phyloP scores from a whole-genome alignment of 305 asterid genomes.

The Withania somnifera region DNA sequence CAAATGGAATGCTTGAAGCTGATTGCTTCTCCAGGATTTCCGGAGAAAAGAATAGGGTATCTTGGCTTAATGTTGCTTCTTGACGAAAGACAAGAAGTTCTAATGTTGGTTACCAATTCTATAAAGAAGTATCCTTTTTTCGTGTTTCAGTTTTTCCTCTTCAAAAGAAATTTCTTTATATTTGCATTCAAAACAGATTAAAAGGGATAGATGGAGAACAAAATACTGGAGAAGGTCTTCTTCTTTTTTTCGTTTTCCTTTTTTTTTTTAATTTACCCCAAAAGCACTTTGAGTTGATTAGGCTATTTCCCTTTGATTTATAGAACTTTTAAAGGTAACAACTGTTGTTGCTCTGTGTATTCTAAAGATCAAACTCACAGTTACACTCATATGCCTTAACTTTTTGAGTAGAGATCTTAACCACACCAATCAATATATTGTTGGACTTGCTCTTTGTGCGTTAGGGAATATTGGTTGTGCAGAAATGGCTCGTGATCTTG shows the following conservation, averaged over 20 bases:
- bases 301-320: neutral
- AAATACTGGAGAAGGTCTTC: neutral
- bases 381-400: constrained; percentile 34
- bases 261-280: neutral
- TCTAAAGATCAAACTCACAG: neutral
- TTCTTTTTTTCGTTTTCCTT: neutral
- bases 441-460: constrained; percentile 99
- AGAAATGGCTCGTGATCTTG: constrained; percentile 99
- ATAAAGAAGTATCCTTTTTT: constrained; percentile 76
- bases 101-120: constrained; percentile 97
- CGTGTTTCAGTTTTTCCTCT: constrained; percentile 1
- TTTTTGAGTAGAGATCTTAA: constrained; percentile 73
- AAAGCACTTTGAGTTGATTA: neutral
- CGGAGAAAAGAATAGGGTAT: constrained; percentile 98
- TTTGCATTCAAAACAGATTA: neutral
- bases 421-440: constrained; percentile 94
- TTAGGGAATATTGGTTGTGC: constrained; percentile 95
- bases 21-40: constrained; percentile 96
- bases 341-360: neutral
- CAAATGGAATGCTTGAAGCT: constrained; percentile 99
- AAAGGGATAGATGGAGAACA: neutral
- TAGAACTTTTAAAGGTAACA: neutral
- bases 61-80: constrained; percentile 99
- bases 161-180: neutral
- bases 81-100: constrained; percentile 98